phyloP scores from a whole-genome alignment of 192 early-diverging fungal genomes.

The Umbelopsis sp. region DNA sequence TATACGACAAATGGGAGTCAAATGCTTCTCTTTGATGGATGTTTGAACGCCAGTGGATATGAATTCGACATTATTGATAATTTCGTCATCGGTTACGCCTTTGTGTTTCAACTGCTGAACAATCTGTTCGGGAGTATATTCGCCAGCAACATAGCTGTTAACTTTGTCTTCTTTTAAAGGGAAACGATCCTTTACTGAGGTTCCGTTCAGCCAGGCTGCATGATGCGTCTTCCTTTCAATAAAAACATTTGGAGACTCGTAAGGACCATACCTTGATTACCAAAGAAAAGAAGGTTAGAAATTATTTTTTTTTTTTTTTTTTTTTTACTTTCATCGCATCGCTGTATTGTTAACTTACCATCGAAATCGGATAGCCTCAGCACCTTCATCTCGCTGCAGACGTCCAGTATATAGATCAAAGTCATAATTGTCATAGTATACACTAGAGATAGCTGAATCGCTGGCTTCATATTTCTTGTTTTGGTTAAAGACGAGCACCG shows the following conservation, averaged over 20 bases:
- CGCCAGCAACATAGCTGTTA: conserved; percentile 79
- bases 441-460: conserved; percentile 88
- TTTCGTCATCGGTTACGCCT: conserved; percentile 69
- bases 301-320: neutral
- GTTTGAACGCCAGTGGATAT: conserved; percentile 76
- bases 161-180: conserved; percentile 92
- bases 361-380: conserved; percentile 88
- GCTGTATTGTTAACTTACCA: conserved; percentile 74
- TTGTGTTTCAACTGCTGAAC: conserved; percentile 76
- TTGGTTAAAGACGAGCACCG: conserved; percentile 80
- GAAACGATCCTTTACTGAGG: conserved; percentile 89
- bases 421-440: conserved; percentile 92
- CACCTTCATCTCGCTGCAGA: conserved; percentile 87
- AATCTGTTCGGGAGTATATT: conserved; percentile 71
- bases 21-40: conserved; percentile 65
- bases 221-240: conserved; percentile 43
- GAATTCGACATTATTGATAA: conserved; percentile 69
- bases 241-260: conserved; percentile 30
- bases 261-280: conserved; percentile 33
- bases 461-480: conserved; percentile 67
- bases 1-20: conserved; percentile 85
- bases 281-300: neutral
- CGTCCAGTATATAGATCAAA: conserved; percentile 92
- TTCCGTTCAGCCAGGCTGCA: conserved; percentile 59
- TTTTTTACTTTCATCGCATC: neutral